These are phyloP conservation scores for Spergularia azorica DNA, from an alignment of 179 eudicot species.

Conservation along the genomic window DNA sequence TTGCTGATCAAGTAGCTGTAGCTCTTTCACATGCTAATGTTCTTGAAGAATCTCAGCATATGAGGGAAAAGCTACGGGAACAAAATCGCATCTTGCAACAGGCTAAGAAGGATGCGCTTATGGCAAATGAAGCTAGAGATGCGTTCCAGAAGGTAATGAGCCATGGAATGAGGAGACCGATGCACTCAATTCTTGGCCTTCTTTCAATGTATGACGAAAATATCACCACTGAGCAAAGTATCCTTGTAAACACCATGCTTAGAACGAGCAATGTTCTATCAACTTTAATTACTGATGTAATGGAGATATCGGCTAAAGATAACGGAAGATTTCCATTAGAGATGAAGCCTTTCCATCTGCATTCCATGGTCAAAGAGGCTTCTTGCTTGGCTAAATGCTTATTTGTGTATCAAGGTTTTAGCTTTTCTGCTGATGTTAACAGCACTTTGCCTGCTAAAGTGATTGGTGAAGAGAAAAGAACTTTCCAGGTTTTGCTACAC, in stretches of 20 bases:
- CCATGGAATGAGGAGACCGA: constrained; percentile 50
- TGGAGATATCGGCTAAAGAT: constrained; percentile 42
- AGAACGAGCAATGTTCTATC: constrained; percentile 46
- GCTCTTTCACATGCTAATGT: constrained; percentile 54
- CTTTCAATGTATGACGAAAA: constrained; percentile 47
- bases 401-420: constrained; percentile 41
- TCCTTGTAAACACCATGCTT: constrained; percentile 38
- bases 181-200: constrained; percentile 48
- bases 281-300: constrained; percentile 42
- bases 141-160: constrained; percentile 53
- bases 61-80: constrained; percentile 47
- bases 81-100: constrained; percentile 41
- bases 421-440: constrained; percentile 41
- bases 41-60: constrained; percentile 47
- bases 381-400: constrained; percentile 46
- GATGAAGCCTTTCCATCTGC: constrained; percentile 39
- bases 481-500: constrained; percentile 48
- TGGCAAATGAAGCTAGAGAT: constrained; percentile 53
- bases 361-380: constrained; percentile 49
- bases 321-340: constrained; percentile 41
- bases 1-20: constrained; percentile 58
- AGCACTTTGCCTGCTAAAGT: constrained; percentile 41
- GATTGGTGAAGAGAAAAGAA: constrained; percentile 45
- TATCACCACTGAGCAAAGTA: constrained; percentile 38
- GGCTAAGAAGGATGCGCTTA: constrained; percentile 46